Evolutionary conservation across 805 yeast genomes (phyloP).

Genomic region (Peterozyma toletana): DNA sequence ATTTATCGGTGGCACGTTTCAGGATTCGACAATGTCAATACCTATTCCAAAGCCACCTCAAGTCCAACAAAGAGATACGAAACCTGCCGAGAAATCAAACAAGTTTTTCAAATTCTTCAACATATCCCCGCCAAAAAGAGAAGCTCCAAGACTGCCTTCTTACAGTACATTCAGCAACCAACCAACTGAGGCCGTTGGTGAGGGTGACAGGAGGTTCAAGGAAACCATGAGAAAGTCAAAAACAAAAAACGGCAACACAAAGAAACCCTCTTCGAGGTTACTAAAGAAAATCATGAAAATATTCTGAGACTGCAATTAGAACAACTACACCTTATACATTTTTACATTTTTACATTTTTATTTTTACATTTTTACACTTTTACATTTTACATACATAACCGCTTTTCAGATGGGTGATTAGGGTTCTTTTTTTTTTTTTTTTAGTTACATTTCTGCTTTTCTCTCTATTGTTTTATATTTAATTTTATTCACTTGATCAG

Average conservation of each 20-base stretch:
- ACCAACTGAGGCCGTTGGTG: neutral
- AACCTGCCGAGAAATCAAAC: neutral
- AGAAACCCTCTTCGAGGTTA: neutral
- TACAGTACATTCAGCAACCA: neutral
- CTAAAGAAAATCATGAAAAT: too few relatives aligned
- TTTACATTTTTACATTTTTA: too few relatives aligned
- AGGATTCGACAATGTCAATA: neutral
- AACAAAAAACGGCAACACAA: conserved; percentile 5
- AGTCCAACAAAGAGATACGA: neutral
- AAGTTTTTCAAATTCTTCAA: conserved; percentile 5
- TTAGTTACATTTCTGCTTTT: too few relatives aligned
- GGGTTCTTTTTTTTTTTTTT: too few relatives aligned
- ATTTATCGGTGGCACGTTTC: neutral
- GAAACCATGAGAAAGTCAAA: conserved; percentile 2
- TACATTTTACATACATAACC: too few relatives aligned
- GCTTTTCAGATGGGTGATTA: too few relatives aligned
- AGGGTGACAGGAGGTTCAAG: neutral
- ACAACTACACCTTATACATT: too few relatives aligned
- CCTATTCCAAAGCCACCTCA: neutral
- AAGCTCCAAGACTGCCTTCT: conserved; percentile 3
- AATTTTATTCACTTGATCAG: too few relatives aligned
- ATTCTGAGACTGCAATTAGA: too few relatives aligned
- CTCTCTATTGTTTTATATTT: too few relatives aligned
- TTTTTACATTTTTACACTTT: too few relatives aligned
- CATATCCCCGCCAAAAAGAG: neutral